Evolutionary conservation across 345 rosid species (phyloP), one percentile per base, ranked within the genome.

Genomic region (Citrus trifoliata): DNA sequence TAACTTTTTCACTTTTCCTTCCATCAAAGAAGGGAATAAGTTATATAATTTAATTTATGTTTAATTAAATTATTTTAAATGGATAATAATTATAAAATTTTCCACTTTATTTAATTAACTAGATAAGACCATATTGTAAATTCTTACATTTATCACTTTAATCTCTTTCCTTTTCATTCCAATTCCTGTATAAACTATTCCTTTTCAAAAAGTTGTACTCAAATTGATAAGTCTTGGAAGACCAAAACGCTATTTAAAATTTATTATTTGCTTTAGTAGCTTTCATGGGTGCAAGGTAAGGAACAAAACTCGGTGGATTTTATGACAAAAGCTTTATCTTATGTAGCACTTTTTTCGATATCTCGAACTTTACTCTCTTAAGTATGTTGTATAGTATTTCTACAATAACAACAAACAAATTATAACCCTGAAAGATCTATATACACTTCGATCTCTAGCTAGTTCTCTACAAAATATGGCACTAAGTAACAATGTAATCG

Each of bases 401-500:
- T 25, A 40, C 61, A 55, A 66, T n/a, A 58, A 32, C 76, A 70
- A 53, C 59, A 64, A 63, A 28, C 7, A 18, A 73, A 42, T 37
- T 42, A 42, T 42, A 69, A 22, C 19, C 28, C 12, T 27, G 21
- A 48, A 32, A 58, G 10, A 32, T 46, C 71, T 76, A 64, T 56
- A 12, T 71, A 67, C 40, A 30, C 5, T 60, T 46, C 18, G 16
- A 13, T 46, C 18, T 46, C 51, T 13, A 46, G 51, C 18, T 13
- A 46, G 18, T 46, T 25, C 53, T 6, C 37, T 33, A 56, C 48
- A 62, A 56, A 80, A 70, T 6, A 96, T 96, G 99, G 93, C 95
- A 33, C 78, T 92, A 24, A 93, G 97, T 91, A 90, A 84, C 80
- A 92, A 95, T 70, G 90, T 93, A 51, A 90, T 93, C 4, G 98